Conservation (phyloP, 805 yeast species). For the Pichia californica region DNA sequence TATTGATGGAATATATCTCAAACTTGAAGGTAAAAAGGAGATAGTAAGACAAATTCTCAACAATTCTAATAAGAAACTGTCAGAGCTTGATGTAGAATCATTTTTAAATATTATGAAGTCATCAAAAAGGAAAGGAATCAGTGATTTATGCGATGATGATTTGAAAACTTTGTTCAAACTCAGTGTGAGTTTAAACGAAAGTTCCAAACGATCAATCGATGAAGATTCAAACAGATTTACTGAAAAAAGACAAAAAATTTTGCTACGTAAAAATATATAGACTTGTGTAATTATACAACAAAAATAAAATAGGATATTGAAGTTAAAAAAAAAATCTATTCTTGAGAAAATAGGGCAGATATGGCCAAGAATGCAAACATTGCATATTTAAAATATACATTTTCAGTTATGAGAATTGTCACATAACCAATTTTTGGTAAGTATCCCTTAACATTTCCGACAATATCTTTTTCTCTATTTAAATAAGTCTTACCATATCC, state of each 20-base stretch:
- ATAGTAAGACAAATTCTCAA: constrained; percentile 46
- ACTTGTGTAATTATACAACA: too few relatives aligned
- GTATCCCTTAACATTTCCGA: constrained; percentile 90
- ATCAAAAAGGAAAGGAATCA: constrained; percentile 1
- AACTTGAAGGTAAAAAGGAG: constrained; percentile 53
- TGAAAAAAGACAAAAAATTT: constrained; percentile 3
- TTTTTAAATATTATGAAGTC: constrained; percentile 11
- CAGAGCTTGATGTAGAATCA: constrained; percentile 2
- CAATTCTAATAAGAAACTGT: constrained; percentile 10
- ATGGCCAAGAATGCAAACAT: constrained; percentile 70
- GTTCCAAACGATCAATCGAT: neutral
- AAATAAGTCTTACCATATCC: constrained; percentile 70
- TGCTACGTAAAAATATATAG: constrained; percentile 6
- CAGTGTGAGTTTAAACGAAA: neutral
- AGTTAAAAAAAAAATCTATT: constrained; percentile 28
- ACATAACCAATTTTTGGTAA: constrained; percentile 86
- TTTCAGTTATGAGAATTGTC: constrained; percentile 87
- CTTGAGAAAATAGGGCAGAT: constrained; percentile 57
- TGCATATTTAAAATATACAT: constrained; percentile 72
- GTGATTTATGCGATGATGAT: neutral
- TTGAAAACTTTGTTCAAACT: neutral
- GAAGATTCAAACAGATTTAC: neutral
- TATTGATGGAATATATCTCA: constrained; percentile 54
- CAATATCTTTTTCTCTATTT: constrained; percentile 68
- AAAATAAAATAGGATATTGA: too few relatives aligned